Evolutionary conservation across 2,329 filamentous ascomycete genomes (phyloP).

Genomic region (Fusarium falciforme): DNA sequence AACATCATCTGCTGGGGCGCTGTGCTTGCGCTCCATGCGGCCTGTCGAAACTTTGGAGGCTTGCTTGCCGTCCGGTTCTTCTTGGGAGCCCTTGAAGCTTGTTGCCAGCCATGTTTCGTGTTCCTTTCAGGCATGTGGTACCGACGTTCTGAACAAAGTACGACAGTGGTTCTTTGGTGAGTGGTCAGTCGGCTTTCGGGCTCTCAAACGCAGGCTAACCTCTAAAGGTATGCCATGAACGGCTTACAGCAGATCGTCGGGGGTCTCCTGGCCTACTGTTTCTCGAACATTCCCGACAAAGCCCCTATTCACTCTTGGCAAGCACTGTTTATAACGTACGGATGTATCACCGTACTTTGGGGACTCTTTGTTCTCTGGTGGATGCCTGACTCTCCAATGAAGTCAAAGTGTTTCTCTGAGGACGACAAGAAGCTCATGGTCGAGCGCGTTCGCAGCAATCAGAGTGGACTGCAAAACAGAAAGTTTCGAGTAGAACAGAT

Average conservation of each 20-base stretch:
- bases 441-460: background rate
- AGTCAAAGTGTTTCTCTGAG: background rate
- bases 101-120: background rate
- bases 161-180: background rate
- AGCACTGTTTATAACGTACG: background rate
- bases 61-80: background rate
- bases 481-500: background rate
- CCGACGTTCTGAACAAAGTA: background rate
- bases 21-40: background rate
- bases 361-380: background rate
- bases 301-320: background rate
- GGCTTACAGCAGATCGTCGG: background rate
- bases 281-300: background rate
- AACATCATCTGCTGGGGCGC: background rate
- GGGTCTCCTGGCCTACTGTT: background rate
- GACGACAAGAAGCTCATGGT: background rate
- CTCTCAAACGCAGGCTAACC: background rate
- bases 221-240: background rate
- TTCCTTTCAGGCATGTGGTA: background rate
- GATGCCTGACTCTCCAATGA: background rate
- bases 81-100: background rate
- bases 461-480: background rate
- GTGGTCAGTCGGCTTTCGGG: accelerated
- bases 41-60: background rate
- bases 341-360: background rate